Evolutionary conservation across 345 rosid species (phyloP).

Genomic region (Geranium rotundifolium): DNA sequence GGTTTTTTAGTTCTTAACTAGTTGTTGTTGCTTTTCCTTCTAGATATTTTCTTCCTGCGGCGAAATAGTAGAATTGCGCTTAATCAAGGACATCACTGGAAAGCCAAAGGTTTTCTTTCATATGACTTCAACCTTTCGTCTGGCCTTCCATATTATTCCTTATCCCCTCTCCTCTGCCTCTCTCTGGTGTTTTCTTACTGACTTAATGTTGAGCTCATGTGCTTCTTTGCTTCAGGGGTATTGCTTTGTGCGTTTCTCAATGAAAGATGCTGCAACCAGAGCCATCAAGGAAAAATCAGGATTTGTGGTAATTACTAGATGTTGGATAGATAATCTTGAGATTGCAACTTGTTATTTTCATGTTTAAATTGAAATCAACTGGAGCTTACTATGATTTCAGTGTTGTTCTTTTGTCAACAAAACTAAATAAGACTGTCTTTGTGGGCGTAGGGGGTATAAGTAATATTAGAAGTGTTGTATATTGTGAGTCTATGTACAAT

Average conservation of each 20-base stretch:
- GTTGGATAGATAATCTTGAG: neutral
- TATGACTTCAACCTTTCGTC: neutral
- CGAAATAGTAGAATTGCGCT: neutral
- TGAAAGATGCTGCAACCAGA: neutral
- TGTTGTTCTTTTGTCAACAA: no score
- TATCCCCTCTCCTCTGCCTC: neutral
- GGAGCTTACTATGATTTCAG: neutral
- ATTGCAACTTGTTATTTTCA: neutral
- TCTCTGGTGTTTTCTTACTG: neutral
- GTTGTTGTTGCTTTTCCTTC: neutral
- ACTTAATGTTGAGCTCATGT: neutral
- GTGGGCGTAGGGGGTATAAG: no score
- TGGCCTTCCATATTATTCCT: neutral
- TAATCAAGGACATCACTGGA: neutral
- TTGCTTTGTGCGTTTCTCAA: constrained; percentile 2
- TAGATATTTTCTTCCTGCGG: neutral
- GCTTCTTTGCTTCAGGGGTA: constrained; percentile 2
- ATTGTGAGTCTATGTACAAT: no score
- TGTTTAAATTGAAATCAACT: neutral
- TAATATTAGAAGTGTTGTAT: no score
- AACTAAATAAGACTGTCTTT: no score
- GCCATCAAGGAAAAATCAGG: constrained; percentile 2
- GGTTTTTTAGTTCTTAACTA: neutral
- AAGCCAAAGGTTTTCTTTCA: neutral
- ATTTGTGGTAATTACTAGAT: neutral